Base-by-base conservation (phyloP, 2,329 filamentous ascomycete genomes). In the Didymella exigua region DNA sequence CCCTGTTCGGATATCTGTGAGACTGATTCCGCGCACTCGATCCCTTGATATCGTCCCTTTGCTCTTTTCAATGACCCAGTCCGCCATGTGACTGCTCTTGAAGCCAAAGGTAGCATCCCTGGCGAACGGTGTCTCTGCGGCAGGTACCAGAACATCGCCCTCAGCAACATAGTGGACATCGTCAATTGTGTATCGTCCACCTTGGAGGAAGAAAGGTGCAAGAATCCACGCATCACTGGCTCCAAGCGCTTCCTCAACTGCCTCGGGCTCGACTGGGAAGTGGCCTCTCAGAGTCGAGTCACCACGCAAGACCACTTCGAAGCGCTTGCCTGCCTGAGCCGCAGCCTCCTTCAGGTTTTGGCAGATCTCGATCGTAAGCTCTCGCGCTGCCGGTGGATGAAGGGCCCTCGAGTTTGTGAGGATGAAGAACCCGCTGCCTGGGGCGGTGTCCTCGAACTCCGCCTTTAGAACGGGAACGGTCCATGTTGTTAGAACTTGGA, bases 121-220 rank as follows among this genome's bases (percentile, higher is more conserved):
- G 0, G 84, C 83, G 54, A 86, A 86, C 0, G 81, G 82, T 0
- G 83, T 86, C 27, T 79, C 72, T 0, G 77, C 80, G 0, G 83
- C 82, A 0, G 84, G 82, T 0, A 84, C 77, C 2, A 84, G 60
- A 0, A 60, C 63, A 0, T 79, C 78, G 0, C 78, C 78, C 38
- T 85, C 82, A 1, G 78, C 77, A 7, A 86, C 83, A 53, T 86
- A 86, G 63, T 86, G 83, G 1, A 85, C 77, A 62, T 86, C 80
- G 24, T 80, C 65, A 13, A 86, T 83, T 0, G 84, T 86, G 37
- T 81, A 82, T 2, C 84, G 67, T 0, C 84, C 84, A 5, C 84
- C 84, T 59, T 86, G 83, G 3, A 81, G 73, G 65, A 86, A 86
- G 67, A 86, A 86, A 0, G 84, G 84, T 0, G 82, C 82, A 0